Evolutionary conservation across 2,329 filamentous ascomycete species (phyloP).

Genomic region (Gaeumannomyces sp.): DNA sequence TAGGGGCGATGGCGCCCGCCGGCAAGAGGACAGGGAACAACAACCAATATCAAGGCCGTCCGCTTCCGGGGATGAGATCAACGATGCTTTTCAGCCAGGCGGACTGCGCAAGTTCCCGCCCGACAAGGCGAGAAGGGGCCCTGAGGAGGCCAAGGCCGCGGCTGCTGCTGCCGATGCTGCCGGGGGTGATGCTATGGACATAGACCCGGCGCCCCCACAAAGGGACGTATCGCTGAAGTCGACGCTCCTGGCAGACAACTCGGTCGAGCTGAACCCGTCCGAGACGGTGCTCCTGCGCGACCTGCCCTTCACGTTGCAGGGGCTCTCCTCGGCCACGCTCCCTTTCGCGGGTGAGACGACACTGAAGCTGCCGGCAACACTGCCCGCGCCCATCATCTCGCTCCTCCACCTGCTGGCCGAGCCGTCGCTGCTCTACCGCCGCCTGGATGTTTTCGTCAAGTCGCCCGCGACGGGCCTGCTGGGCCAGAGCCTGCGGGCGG

Average conservation of each 20-base stretch:
- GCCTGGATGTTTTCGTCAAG: slow-evolving; percentile 74
- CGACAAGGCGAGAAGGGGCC: slow-evolving; percentile 31
- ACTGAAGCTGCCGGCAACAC: slow-evolving; percentile 68
- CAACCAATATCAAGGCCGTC: slow-evolving; percentile 18
- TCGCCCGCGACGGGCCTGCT: slow-evolving; percentile 77
- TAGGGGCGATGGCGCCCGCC: slow-evolving; percentile 7
- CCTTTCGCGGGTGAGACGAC: slow-evolving; percentile 64
- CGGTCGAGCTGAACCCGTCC: slow-evolving; percentile 50
- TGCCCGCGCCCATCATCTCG: slow-evolving; percentile 80
- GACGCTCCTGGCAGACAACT: slow-evolving; percentile 50
- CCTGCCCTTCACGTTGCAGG: slow-evolving; percentile 87
- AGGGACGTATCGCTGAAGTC: slow-evolving; percentile 52
- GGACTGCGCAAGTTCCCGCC: slow-evolving; percentile 41
- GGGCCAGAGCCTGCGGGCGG: slow-evolving; percentile 83
- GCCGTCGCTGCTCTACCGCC: slow-evolving; percentile 84
- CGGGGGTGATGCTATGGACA: slow-evolving; percentile 18
- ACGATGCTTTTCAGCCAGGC: slow-evolving; percentile 48
- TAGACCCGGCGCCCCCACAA: slow-evolving; percentile 25
- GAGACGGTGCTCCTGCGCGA: slow-evolving; percentile 68
- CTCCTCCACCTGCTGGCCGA: slow-evolving; percentile 86
- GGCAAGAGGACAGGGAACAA: slow-evolving; percentile 11
- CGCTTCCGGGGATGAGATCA: slow-evolving; percentile 37
- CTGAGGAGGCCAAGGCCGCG: slow-evolving; percentile 23
- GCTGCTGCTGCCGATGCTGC: slow-evolving; percentile 9
- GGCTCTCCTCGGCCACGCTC: slow-evolving; percentile 79